These are phyloP conservation scores for Penicillium flavigenum DNA, from an alignment of 495 filamentous ascomycete genomes.

Conservation along the genomic window DNA sequence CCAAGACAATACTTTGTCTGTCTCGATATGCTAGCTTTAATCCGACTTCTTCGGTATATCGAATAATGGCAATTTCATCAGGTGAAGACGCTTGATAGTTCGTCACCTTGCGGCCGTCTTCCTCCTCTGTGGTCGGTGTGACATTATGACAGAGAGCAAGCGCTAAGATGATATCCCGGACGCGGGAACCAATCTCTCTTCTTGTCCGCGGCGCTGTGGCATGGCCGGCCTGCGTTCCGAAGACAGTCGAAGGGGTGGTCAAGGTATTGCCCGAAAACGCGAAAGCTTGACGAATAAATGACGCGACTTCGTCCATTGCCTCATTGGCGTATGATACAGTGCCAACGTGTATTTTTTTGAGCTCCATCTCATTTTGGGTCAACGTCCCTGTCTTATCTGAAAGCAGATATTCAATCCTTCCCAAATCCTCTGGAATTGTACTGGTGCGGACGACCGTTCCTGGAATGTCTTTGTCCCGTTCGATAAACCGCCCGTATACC, in stretches of 20 bases:
- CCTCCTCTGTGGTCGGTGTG: constrained; percentile 84
- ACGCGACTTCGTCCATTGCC: constrained; percentile 93
- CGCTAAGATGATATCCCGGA: constrained; percentile 86
- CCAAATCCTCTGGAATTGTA: constrained; percentile 96
- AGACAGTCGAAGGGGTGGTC: constrained; percentile 72
- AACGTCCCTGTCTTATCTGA: constrained; percentile 97
- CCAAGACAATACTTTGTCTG: constrained; percentile 76
- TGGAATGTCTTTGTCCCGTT: constrained; percentile 82
- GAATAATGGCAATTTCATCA: constrained; percentile 97
- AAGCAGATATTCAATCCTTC: constrained; percentile 91
- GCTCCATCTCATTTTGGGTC: constrained; percentile 97
- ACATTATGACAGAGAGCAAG: constrained; percentile 97
- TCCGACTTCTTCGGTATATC: constrained; percentile 92
- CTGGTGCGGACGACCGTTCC: constrained; percentile 93
- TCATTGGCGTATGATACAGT: constrained; percentile 98
- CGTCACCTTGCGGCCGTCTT: constrained; percentile 71
- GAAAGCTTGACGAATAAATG: constrained; percentile 83
- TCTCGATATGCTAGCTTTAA: constrained; percentile 83
- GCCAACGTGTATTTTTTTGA: constrained; percentile 97
- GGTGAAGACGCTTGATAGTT: constrained; percentile 96
- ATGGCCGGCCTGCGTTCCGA: constrained; percentile 54
- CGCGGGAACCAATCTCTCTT: constrained; percentile 88
- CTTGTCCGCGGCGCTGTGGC: constrained; percentile 72
- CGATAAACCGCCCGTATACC: constrained; percentile 94
- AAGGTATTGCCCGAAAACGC: constrained; percentile 63